Evolutionary conservation across 768 basidiomycete species (phyloP).

Genomic region (Russula sp.): DNA sequence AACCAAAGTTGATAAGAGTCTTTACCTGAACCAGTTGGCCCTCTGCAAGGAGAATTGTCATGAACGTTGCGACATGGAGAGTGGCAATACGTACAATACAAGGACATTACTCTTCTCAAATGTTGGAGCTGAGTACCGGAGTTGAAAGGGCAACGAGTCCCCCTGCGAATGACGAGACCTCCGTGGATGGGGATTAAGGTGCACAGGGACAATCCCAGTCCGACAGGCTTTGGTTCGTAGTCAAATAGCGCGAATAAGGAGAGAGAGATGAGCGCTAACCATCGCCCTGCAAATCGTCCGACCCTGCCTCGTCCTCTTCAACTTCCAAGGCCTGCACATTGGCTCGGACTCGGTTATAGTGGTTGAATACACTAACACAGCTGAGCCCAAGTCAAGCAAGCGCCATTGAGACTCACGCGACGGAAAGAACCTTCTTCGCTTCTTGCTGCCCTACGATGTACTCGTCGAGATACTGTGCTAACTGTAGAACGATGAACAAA

Average conservation of each 20-base stretch:
- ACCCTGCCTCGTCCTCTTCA: conserved; percentile 35
- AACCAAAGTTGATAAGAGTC: conserved; percentile 14
- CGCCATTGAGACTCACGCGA: conserved; percentile 67
- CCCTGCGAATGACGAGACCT: conserved; percentile 21
- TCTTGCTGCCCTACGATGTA: conserved; percentile 89
- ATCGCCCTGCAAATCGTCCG: conserved; percentile 32
- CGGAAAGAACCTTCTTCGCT: conserved; percentile 91
- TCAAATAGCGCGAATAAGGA: not conserved
- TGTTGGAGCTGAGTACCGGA: conserved; percentile 49
- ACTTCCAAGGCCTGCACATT: conserved; percentile 55
- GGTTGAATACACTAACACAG: conserved; percentile 77
- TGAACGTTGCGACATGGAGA: conserved; percentile 27
- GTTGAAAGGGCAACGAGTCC: conserved; percentile 36
- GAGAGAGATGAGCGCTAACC: conserved; percentile 33
- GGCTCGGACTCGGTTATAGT: conserved; percentile 84
- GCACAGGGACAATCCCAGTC: conserved; percentile 49
- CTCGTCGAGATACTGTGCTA: conserved; percentile 81
- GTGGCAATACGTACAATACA: conserved; percentile 62
- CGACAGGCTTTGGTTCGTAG: conserved; percentile 15
- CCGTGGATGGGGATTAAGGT: conserved; percentile 57
- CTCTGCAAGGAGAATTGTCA: conserved; percentile 42
- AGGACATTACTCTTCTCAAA: conserved; percentile 98
- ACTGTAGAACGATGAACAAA: conserved; percentile 42
- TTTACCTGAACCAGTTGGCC: conserved; percentile 82
- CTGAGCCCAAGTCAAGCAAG: conserved; percentile 3